phyloP scores from a whole-genome alignment of 1,284 basidiomycete genomes.

The Lignosus rhinocerotis region DNA sequence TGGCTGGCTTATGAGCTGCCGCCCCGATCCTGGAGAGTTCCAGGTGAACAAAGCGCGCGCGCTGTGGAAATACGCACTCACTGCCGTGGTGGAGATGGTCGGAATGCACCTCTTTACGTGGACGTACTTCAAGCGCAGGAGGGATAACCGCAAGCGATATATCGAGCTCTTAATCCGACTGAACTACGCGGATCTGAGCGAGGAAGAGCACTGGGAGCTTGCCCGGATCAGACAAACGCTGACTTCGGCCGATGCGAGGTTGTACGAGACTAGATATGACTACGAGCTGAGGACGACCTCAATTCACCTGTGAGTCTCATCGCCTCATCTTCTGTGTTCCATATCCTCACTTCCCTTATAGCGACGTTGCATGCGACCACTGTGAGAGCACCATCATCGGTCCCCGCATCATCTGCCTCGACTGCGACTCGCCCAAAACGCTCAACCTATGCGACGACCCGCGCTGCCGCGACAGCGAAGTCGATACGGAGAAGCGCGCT shows the following conservation, averaged over 20 bases:
- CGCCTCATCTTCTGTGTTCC: not conserved
- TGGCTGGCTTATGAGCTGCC: constrained; percentile 7
- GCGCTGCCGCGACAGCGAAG: not conserved
- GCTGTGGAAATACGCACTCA: constrained; percentile 19
- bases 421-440: constrained; percentile 6
- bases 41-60: constrained; percentile 7
- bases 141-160: constrained; percentile 5
- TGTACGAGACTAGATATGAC: constrained; percentile 13
- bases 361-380: constrained; percentile 8
- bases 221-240: constrained; percentile 4
- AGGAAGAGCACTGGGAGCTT: constrained; percentile 1
- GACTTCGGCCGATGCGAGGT: constrained; percentile 9
- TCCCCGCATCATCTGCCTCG: constrained; percentile 9
- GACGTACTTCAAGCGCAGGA: constrained; percentile 8
- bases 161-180: constrained; percentile 9
- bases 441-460: constrained; percentile 14
- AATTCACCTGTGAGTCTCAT: constrained; percentile 9
- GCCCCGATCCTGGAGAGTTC: constrained; percentile 12
- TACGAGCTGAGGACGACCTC: constrained; percentile 12
- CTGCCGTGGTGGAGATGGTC: constrained; percentile 6
- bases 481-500: constrained; percentile 4
- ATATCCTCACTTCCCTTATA: not conserved
- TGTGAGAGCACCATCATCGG: constrained; percentile 14
- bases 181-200: constrained; percentile 2
- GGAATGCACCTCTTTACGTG: constrained; percentile 1